phyloP scores from a whole-genome alignment of 345 rosid species.

The Pelargonium nanum region DNA sequence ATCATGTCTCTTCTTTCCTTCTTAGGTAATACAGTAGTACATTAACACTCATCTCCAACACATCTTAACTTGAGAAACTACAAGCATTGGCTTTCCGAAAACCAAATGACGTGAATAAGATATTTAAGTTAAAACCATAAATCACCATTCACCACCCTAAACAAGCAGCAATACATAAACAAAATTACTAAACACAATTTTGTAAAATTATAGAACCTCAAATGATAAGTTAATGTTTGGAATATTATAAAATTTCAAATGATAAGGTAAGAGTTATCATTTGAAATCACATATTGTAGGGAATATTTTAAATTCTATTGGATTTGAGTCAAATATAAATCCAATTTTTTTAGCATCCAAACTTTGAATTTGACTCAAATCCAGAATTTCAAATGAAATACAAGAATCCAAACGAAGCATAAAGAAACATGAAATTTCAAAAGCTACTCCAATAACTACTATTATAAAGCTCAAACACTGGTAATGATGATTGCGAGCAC shows the following conservation, averaged over 20 bases:
- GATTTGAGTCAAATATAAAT: too few species aligned
- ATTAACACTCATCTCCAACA: not conserved
- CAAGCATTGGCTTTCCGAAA: not conserved
- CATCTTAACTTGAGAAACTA: not conserved
- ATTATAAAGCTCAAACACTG: not conserved
- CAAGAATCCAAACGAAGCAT: too few species aligned
- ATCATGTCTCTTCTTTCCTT: not conserved
- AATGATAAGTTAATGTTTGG: too few species aligned
- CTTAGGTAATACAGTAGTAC: not conserved
- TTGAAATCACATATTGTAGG: too few species aligned
- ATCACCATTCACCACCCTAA: not conserved
- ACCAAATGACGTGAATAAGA: not conserved
- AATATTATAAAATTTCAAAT: too few species aligned
- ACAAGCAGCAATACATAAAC: not conserved
- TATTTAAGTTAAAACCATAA: too few species aligned
- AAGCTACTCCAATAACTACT: too few species aligned
- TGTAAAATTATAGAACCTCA: too few species aligned
- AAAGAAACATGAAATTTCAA: not conserved
- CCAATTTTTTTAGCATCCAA: too few species aligned
- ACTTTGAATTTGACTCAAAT: too few species aligned
- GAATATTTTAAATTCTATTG: not conserved
- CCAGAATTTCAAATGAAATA: too few species aligned
- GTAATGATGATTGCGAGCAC: constrained; percentile 22
- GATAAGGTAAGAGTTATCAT: too few species aligned
- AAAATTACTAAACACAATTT: not conserved